A percentile compares a stretch with the other conserved stretches of the same genome.
These are phyloP conservation scores for Phytophthora fragariae DNA, from an alignment of 352 stramenopile genomes.

Conservation along the genomic window DNA sequence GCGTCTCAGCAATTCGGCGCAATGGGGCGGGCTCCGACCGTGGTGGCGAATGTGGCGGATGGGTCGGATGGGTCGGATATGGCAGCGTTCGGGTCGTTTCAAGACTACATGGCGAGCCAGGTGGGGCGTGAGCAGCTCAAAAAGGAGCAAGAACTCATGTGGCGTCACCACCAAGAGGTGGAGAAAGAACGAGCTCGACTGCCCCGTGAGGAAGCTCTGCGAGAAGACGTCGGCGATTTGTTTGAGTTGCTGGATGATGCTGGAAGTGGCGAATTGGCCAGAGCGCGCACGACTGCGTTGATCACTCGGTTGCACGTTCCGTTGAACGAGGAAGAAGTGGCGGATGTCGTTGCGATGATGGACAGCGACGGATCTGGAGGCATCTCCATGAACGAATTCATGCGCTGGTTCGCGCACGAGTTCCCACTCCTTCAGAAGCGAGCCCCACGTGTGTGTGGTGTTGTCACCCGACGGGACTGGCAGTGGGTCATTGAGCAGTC, in stretches of 20 bases:
- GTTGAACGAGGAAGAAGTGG: slow-evolving; percentile 53
- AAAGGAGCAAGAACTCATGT: slow-evolving; percentile 56
- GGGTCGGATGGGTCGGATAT: slow-evolving; percentile 64
- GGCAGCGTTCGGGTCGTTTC: slow-evolving; percentile 66
- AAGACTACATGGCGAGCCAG: slow-evolving; percentile 57
- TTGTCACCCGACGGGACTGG: slow-evolving; percentile 60
- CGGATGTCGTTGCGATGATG: slow-evolving; percentile 86
- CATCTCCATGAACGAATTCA: slow-evolving; percentile 77
- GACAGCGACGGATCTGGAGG: slow-evolving; percentile 71
- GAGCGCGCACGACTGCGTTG: slow-evolving; percentile 53
- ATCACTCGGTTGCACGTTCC: slow-evolving; percentile 70
- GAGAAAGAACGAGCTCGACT: slow-evolving; percentile 49
- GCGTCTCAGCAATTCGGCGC: slow-evolving; percentile 53
- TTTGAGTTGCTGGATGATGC: slow-evolving; percentile 78
- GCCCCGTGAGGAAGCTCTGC: slow-evolving; percentile 47
- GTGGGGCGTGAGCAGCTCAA: slow-evolving; percentile 60
- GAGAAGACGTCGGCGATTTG: slow-evolving; percentile 66
- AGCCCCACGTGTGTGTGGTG: slow-evolving; percentile 59
- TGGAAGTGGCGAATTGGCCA: slow-evolving; percentile 56
- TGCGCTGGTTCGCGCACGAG: slow-evolving; percentile 72
- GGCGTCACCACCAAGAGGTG: slow-evolving; percentile 40
- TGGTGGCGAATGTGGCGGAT: slow-evolving; percentile 7
- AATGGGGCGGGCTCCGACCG: slow-evolving; percentile 9
- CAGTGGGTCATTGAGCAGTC: slow-evolving; percentile 73
- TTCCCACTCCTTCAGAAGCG: slow-evolving; percentile 58